phyloP scores from a whole-genome alignment of 2,329 filamentous ascomycete genomes.

The Thielaviopsis euricoi region DNA sequence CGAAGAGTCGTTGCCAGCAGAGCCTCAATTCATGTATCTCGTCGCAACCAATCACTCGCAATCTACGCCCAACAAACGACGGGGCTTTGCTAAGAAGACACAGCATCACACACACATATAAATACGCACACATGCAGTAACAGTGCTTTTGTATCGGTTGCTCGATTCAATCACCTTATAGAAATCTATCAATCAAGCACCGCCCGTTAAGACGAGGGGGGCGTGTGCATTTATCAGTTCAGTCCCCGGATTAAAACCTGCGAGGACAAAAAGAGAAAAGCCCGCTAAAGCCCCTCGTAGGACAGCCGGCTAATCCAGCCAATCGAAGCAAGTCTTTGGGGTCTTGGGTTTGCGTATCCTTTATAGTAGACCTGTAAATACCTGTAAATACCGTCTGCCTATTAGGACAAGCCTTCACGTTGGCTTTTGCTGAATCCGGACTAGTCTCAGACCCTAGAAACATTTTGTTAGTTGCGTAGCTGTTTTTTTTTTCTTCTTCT shows the following conservation, averaged over 20 bases:
- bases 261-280: neutral
- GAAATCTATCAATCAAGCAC: neutral
- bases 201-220: neutral
- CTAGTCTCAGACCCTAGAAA: neutral
- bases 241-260: neutral
- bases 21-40: neutral
- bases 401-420: neutral
- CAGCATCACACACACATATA: no score
- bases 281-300: neutral
- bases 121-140: no score
- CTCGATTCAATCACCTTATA: slow-evolving; percentile 9
- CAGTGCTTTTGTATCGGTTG: no score
- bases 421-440: neutral
- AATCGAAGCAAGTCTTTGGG: neutral
- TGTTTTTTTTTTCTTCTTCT: neutral
- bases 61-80: neutral
- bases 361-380: neutral
- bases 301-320: neutral
- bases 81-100: no score
- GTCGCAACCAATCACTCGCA: neutral
- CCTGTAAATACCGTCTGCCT: neutral
- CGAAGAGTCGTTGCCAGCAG: neutral
- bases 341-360: no score
- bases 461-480: neutral
- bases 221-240: neutral